Base-by-base conservation (phyloP, 176 grass and related monocot genomes). In the Phragmites australis region DNA sequence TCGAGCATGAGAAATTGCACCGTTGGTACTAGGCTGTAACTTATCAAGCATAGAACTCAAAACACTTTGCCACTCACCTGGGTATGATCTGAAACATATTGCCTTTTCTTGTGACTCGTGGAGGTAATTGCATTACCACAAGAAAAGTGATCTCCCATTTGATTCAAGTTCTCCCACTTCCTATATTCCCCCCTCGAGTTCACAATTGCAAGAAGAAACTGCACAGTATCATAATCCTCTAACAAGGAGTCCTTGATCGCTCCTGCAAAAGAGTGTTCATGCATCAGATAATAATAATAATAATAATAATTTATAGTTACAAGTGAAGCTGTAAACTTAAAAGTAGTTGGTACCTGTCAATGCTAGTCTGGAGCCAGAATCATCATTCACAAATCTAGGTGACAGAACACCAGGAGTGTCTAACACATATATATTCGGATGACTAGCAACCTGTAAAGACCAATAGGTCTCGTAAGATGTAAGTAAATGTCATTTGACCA, bases 361-460 rank as follows among this genome's bases (percentile, higher is more conserved):
- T 47, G 84, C 68, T 68, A 97, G 76, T 82, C 41, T 87, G 17
- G 86, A 68, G 29, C 77, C 76, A 25, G 18, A 87, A 45, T 87
- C 86, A 68, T 80, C 83, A 70, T 81, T 18, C 19, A 29, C 41
- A 76, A 91, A 75, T 76, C 45, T 82, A 39, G 77, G 85, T 40
- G 76, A 84, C 43, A 91, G 76, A 82, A 97, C 48, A 71, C 90
- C 93, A 19, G 88, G 93, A 21, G 88, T 89, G 43, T 91, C 90
- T 82, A 97, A 79, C 69, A 91, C 73, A 66, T 91, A 97, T 72
- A 93, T 91, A 83, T 93, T 97, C 2, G 90, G 90, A 91, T 89
- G 93, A 42, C 86, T 93, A 57, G 83, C 88, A 61, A 97, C 87
- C 93, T 93, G 87, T 47, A n/a, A n/a, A 82, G 82, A 79, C 45